Evolutionary conservation across 2,329 filamentous ascomycete species (phyloP).

Genomic region (Claviceps capensis): DNA sequence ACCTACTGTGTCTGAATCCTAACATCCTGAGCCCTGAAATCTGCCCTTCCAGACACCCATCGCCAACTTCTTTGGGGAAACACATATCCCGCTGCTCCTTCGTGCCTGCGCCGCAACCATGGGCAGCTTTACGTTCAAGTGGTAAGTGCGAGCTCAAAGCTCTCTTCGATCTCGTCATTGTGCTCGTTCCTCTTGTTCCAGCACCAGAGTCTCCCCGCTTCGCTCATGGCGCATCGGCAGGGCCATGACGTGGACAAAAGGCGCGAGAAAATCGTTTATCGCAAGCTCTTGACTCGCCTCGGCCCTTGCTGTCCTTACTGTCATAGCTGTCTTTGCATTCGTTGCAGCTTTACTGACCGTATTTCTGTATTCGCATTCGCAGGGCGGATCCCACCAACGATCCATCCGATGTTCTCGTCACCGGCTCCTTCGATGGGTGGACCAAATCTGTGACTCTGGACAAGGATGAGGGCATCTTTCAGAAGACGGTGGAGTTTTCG

Average conservation of each 20-base stretch:
- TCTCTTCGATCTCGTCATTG: not conserved
- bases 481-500: constrained; percentile 67
- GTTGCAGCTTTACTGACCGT: constrained; percentile 3
- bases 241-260: not conserved
- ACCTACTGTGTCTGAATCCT: too few species aligned
- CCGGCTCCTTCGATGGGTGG: constrained; percentile 93
- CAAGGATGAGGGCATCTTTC: constrained; percentile 58
- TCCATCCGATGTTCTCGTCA: constrained; percentile 58
- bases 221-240: not conserved
- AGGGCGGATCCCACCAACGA: constrained; percentile 77
- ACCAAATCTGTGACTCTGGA: constrained; percentile 72
- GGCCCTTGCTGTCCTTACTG: not conserved
- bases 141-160: constrained; percentile 33
- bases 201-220: not conserved
- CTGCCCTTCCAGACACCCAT: not conserved
- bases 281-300: not conserved
- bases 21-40: too few species aligned
- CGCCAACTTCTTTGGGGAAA: not conserved
- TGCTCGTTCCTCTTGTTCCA: too few species aligned
- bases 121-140: constrained; percentile 58
- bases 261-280: not conserved
- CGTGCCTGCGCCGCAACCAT: constrained; percentile 26
- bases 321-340: too few species aligned
- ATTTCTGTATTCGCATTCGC: constrained; percentile 9
- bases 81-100: not conserved